phyloP scores from a whole-genome alignment of 1,139 yeast genomes.

The Sporopachydermia cereana region DNA sequence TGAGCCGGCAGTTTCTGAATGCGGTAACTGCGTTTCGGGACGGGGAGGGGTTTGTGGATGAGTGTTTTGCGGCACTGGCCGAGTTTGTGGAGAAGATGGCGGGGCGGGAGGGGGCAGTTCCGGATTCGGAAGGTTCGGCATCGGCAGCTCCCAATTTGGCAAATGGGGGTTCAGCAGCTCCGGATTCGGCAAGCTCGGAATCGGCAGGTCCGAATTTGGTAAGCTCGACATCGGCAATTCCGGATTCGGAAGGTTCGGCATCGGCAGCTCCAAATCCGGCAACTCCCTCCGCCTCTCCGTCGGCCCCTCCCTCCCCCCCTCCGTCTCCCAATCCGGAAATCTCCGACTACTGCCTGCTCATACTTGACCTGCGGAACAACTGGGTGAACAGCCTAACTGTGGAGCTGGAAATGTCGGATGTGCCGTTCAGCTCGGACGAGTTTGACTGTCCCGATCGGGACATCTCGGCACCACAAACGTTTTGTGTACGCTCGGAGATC shows the following conservation, averaged over 20 bases:
- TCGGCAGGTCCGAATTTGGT: too few relatives aligned
- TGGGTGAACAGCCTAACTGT: slow-evolving; percentile 40
- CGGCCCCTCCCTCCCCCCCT: too few relatives aligned
- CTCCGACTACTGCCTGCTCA: slow-evolving; percentile 46
- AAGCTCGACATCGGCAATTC: too few relatives aligned
- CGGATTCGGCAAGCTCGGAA: too few relatives aligned
- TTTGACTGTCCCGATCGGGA: slow-evolving; percentile 17
- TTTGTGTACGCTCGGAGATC: neutral
- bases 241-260: too few relatives aligned
- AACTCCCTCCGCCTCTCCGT: too few relatives aligned
- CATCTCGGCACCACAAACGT: slow-evolving; percentile 22
- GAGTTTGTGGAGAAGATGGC: neutral
- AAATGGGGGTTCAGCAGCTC: too few relatives aligned
- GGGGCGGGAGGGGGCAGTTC: too few relatives aligned
- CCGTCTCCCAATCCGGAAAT: slow-evolving; percentile 20
- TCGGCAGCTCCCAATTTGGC: too few relatives aligned
- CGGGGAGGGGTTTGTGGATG: slow-evolving; percentile 7
- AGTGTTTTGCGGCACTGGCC: neutral
- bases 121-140: too few relatives aligned
- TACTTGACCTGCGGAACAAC: slow-evolving; percentile 59
- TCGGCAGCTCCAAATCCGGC: too few relatives aligned
- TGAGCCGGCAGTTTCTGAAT: slow-evolving; percentile 17
- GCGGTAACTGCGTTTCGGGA: slow-evolving; percentile 9
- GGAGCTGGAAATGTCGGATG: slow-evolving; percentile 14
- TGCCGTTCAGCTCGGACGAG: slow-evolving; percentile 14